These are phyloP conservation scores for Annulohypoxylon truncatum DNA, from an alignment of 2,329 filamentous ascomycete genomes.

Conservation along the genomic window DNA sequence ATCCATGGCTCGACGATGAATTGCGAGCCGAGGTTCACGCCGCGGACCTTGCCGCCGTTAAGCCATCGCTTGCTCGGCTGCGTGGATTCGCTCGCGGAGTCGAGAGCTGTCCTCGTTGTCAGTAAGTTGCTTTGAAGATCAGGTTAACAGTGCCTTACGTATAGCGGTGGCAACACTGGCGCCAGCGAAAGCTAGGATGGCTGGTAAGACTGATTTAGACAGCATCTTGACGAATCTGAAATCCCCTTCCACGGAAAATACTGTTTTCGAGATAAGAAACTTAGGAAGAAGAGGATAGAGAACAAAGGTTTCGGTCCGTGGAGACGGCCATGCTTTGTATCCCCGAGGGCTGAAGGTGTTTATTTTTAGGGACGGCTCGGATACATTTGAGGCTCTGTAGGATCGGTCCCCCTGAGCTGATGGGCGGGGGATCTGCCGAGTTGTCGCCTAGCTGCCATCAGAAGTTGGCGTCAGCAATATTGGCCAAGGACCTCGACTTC, in stretches of 20 bases:
- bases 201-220: constrained; percentile 8
- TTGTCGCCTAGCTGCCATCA: background rate
- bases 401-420: background rate
- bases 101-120: constrained; percentile 11
- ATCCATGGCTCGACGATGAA: constrained; percentile 66
- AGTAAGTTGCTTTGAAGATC: background rate
- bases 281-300: background rate
- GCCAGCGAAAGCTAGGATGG: constrained; percentile 10
- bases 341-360: background rate
- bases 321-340: constrained; percentile 1
- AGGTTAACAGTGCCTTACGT: constrained; percentile 4
- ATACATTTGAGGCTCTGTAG: constrained; percentile 13
- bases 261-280: background rate
- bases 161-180: background rate
- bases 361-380: background rate
- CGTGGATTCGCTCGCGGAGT: background rate
- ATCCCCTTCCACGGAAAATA: background rate
- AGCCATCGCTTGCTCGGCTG: constrained; percentile 27
- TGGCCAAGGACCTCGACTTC: background rate
- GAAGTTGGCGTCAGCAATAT: constrained; percentile 19
- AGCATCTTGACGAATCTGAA: constrained; percentile 9
- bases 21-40: constrained; percentile 63
- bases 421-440: background rate
- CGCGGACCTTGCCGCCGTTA: constrained; percentile 44
- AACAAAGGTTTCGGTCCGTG: background rate